Evolutionary conservation across 495 filamentous ascomycete genomes (phyloP), one percentile per base, ranked within the genome.

Genomic region (Lepidopterella palustris): DNA sequence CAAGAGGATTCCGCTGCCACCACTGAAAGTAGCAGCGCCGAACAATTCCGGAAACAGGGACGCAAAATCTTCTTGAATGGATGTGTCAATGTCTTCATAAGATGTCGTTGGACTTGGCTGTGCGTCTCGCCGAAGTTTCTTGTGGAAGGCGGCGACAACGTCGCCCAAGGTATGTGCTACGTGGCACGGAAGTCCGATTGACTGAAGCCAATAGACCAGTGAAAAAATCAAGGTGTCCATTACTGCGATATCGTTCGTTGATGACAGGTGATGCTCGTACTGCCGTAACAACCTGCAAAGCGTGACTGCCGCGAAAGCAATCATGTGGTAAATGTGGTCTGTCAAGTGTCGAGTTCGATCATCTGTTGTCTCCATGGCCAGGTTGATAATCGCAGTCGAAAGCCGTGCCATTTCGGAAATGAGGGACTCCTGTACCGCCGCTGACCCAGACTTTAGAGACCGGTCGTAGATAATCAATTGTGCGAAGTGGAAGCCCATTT

Each of bases 271-370:
- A 4, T 61, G 53, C 53, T 76, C 76, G 51, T 76, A 75, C 42
- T 13, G 70, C 47, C 68, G 70, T 1, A 76, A 51, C 4, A 79
- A 53, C 27, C 76, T 70, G 26, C 74, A 78, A 1, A 78, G 67
- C 3, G 71, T 69, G 20, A 79, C 72, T 5, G 75, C 74, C 1
- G 75, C 74, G 35, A 78, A 79, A 8, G 75, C 76, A 29, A 78
- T 74, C 68, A 78, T 77, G 61, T 79, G 75, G 58, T 79, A 79
- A n/a, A 77, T 76, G 18, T 77, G 76, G 55, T 79, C 75, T 31
- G 66, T 77, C 13, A 78, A 59, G 59, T 78, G 75, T 13, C 73
- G 71, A 0, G 74, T 79, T 0, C 75, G 73, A 13, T 76, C 73
- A 35, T 79, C 76, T 0, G 73, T 67, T 27, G 73, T 76, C n/a